Conservation (phyloP, 2,329 filamentous ascomycete genomes). For the Nemania sp. region DNA sequence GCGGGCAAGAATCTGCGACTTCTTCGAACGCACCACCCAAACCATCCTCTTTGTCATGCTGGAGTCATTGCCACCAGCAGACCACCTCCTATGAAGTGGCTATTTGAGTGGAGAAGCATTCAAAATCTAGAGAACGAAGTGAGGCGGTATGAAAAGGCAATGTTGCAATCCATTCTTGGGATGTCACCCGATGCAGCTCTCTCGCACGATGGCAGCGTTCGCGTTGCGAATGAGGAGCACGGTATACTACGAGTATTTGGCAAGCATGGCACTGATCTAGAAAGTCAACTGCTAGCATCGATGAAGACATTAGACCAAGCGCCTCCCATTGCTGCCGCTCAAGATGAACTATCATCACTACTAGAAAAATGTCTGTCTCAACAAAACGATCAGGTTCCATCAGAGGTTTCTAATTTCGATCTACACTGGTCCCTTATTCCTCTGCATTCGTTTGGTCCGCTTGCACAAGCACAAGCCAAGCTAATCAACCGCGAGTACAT, state of each 20-base stretch:
- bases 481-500: slow-evolving; percentile 79
- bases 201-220: neutral
- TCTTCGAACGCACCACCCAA: slow-evolving; percentile 68
- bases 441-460: slow-evolving; percentile 73
- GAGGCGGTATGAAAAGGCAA: slow-evolving; percentile 51
- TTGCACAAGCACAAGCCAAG: slow-evolving; percentile 73
- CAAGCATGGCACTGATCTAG: slow-evolving; percentile 50
- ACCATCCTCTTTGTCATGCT: slow-evolving; percentile 67
- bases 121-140: slow-evolving; percentile 65
- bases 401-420: slow-evolving; percentile 41
- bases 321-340: slow-evolving; percentile 21
- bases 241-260: slow-evolving; percentile 53
- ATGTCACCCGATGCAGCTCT: neutral
- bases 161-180: slow-evolving; percentile 35
- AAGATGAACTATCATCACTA: slow-evolving; percentile 46
- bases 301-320: slow-evolving; percentile 51
- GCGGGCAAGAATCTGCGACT: slow-evolving; percentile 76
- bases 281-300: slow-evolving; percentile 53
- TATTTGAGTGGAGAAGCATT: slow-evolving; percentile 73
- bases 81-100: slow-evolving; percentile 66
- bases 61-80: slow-evolving; percentile 49
- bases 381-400: slow-evolving; percentile 21
- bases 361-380: slow-evolving; percentile 46
- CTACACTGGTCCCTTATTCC: slow-evolving; percentile 65
- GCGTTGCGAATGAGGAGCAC: slow-evolving; percentile 1